Base-by-base conservation (phyloP, 352 stramenopile species). In the Thalassiosira pacifica region DNA sequence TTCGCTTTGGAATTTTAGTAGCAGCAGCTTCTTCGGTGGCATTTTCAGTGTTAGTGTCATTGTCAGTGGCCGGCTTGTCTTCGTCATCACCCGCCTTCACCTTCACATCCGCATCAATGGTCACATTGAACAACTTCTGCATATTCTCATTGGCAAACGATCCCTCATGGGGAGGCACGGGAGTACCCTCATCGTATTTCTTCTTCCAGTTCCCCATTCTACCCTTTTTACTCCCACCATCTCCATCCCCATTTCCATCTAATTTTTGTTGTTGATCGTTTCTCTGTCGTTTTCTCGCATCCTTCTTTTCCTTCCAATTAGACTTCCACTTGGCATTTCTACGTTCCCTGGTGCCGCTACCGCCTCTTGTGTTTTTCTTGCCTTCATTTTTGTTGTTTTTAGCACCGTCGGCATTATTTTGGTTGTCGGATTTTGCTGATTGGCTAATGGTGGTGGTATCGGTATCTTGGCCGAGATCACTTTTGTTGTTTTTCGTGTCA, bases 71-170 rank as follows among this genome's bases (percentile, higher is more conserved):
- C 52, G 60, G 59, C 22, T 29, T 52, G 0, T 68, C 26, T 19
- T 40, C 55, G 1, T 76, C 40, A 18, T 34, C 55, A 42, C 63
- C 26, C 0, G 8, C 45, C 16, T 82, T 64, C 22, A 61, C 52
- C 45, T 68, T 42, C 10, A 42, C 34, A 60, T 69, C 69, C 10
- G 32, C 34, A 60, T 81, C 75, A 40, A 84, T 66, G 13, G 31
- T 57, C 0, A 94, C 65, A 68, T 87, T 74, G 37, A 91, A 92
- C 18, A 89, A 52, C 61, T 87, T 82, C 53, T 82, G 69, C 81
- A 91, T 87, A 0, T 72, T 77, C 29, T 63, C 59, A 82, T 90
- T 73, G 19, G 87, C 89, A 88, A 87, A 94, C 1, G 89, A 94
- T 29, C 91, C 91, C 32, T 84, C 71, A 76, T 94, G 81, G 11